Conservation (phyloP, 805 yeast genomes). For the Debaryomyces maramus region DNA sequence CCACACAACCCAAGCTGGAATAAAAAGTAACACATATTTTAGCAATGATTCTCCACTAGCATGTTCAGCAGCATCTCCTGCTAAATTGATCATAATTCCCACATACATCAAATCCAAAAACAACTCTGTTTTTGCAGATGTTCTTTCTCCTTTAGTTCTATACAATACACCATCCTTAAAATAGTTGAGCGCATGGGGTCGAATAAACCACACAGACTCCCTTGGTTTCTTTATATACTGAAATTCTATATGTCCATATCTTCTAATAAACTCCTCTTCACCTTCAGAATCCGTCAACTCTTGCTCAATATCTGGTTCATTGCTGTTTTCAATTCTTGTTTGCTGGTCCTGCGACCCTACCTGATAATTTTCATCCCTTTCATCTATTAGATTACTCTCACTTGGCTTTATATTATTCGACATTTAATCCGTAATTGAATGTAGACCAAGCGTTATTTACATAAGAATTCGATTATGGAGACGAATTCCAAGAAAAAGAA, state of each 20-base stretch:
- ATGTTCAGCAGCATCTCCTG: constrained; percentile 50
- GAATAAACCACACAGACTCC: constrained; percentile 40
- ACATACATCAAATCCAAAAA: constrained; percentile 65
- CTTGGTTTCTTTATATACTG: constrained; percentile 46
- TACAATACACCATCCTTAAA: constrained; percentile 57
- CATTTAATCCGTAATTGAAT: too few relatives aligned
- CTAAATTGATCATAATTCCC: constrained; percentile 61
- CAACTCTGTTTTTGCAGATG: constrained; percentile 53
- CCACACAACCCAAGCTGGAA: constrained; percentile 68
- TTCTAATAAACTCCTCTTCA: constrained; percentile 44
- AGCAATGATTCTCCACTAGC: constrained; percentile 49
- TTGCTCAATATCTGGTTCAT: background rate
- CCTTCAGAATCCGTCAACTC: constrained; percentile 29
- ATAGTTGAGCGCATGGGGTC: constrained; percentile 61
- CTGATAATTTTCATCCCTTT: background rate
- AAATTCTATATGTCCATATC: constrained; percentile 50
- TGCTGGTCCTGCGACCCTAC: constrained; percentile 1
- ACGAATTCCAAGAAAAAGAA: too few relatives aligned
- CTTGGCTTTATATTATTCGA: too few relatives aligned
- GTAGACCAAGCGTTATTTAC: too few relatives aligned
- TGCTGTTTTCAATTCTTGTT: constrained; percentile 3
- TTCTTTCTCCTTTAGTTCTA: constrained; percentile 56
- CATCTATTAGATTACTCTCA: too few relatives aligned
- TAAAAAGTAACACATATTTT: constrained; percentile 49
- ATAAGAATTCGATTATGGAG: too few relatives aligned